Conservation (phyloP, 441 rosid species). For the Corymbia citriodora region DNA sequence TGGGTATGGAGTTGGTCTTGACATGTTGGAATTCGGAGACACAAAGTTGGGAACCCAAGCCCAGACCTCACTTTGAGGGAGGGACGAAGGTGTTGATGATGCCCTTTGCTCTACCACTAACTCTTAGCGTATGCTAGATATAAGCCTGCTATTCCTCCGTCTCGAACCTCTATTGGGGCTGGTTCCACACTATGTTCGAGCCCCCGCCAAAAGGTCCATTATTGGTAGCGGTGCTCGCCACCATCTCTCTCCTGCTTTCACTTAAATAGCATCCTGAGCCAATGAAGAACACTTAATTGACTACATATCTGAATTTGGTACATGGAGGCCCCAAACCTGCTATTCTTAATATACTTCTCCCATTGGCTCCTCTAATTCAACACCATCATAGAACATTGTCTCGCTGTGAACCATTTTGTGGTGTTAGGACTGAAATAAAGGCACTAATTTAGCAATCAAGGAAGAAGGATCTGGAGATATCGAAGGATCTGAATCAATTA, state of each 20-base stretch:
- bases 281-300: too few species aligned
- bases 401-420: too few species aligned
- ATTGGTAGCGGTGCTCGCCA: background rate
- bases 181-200: conserved; percentile 49
- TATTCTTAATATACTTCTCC: too few species aligned
- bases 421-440: too few species aligned
- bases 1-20: conserved; percentile 41
- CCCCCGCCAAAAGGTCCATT: background rate
- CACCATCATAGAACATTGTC: too few species aligned
- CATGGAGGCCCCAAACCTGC: too few species aligned
- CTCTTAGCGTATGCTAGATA: conserved; percentile 22
- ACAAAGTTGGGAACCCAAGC: conserved; percentile 69
- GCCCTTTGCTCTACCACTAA: conserved; percentile 53
- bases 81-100: conserved; percentile 70
- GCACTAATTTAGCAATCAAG: too few species aligned
- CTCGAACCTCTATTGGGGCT: conserved; percentile 44
- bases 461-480: too few species aligned
- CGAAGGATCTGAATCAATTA: too few species aligned
- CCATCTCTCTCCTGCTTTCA: background rate
- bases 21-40: conserved; percentile 64
- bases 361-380: too few species aligned
- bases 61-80: conserved; percentile 52
- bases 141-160: conserved; percentile 16
- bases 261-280: too few species aligned
- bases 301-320: too few species aligned